These are phyloP conservation scores for Colletotrichum tamarilloi DNA, from an alignment of 2,329 filamentous ascomycete species.

Conservation along the genomic window DNA sequence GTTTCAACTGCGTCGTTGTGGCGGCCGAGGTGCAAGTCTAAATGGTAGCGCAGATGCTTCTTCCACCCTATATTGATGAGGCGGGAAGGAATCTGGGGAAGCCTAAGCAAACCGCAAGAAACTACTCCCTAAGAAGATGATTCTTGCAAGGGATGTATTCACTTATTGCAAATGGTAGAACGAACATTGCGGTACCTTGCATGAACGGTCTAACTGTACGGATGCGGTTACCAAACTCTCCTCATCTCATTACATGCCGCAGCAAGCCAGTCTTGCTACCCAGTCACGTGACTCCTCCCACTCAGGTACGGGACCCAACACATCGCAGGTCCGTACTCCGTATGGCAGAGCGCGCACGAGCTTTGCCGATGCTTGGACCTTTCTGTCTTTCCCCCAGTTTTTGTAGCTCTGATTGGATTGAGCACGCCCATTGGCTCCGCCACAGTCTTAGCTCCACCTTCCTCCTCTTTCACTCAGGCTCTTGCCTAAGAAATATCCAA, in stretches of 20 bases:
- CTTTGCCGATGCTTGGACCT: slow-evolving; percentile 9
- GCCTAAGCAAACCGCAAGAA: background rate
- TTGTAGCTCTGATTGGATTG: slow-evolving; percentile 33
- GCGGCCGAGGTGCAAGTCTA: background rate
- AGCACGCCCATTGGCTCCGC: slow-evolving; percentile 23
- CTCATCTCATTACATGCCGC: background rate
- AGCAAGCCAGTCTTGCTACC: too few species aligned
- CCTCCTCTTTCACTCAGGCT: slow-evolving; percentile 22
- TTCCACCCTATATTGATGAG: background rate
- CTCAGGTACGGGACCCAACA: background rate
- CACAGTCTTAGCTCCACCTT: slow-evolving; percentile 23
- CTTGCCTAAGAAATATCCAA: slow-evolving; percentile 32
- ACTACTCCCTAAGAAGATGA: background rate
- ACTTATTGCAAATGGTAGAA: background rate
- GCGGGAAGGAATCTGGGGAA: background rate
- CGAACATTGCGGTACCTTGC: slow-evolving; percentile 1
- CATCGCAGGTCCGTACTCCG: too few species aligned
- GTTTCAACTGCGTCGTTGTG: slow-evolving; percentile 11
- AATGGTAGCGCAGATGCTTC: background rate
- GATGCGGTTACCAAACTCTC: background rate
- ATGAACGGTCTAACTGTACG: background rate
- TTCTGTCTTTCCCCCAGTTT: background rate
- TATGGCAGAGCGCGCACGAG: background rate
- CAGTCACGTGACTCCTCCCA: slow-evolving; percentile 3
- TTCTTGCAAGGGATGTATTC: background rate